These are phyloP conservation scores for Mycena vulgaris DNA, from an alignment of 768 basidiomycete genomes.

Conservation along the genomic window DNA sequence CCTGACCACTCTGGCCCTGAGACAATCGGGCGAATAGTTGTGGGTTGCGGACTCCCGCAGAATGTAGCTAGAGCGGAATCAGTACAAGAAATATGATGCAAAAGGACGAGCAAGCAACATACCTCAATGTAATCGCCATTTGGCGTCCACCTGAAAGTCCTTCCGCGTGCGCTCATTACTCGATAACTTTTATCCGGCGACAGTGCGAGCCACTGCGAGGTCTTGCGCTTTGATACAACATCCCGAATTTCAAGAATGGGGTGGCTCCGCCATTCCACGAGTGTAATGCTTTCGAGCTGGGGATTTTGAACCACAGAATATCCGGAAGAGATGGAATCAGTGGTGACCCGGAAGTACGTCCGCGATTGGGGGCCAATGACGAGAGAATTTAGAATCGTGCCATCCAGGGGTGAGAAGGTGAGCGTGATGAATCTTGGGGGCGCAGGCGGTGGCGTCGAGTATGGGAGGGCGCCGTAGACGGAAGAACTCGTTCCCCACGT, in stretches of 20 bases:
- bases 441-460: not conserved
- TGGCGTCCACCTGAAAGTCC: too few relatives aligned
- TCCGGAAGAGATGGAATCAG: slow-evolving; percentile 47
- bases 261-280: slow-evolving; percentile 49
- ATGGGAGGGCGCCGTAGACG: not conserved
- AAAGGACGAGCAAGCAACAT: too few relatives aligned
- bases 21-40: too few relatives aligned
- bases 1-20: too few relatives aligned
- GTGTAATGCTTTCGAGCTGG: slow-evolving; percentile 50
- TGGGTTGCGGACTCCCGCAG: too few relatives aligned
- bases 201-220: not conserved
- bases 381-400: slow-evolving; percentile 55
- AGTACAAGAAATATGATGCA: too few relatives aligned
- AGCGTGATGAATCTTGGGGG: slow-evolving; percentile 50
- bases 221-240: slow-evolving; percentile 45
- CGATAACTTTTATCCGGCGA: slow-evolving; percentile 1
- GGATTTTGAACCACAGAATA: slow-evolving; percentile 54
- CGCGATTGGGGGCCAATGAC: slow-evolving; percentile 54
- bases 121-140: too few relatives aligned
- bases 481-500: not conserved
- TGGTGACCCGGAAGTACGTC: slow-evolving; percentile 53
- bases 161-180: too few relatives aligned
- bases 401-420: slow-evolving; percentile 52
- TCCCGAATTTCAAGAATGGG: slow-evolving; percentile 51
- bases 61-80: too few relatives aligned